phyloP scores from a whole-genome alignment of 108 stramenopile genomes.

The Parmales sp. region DNA sequence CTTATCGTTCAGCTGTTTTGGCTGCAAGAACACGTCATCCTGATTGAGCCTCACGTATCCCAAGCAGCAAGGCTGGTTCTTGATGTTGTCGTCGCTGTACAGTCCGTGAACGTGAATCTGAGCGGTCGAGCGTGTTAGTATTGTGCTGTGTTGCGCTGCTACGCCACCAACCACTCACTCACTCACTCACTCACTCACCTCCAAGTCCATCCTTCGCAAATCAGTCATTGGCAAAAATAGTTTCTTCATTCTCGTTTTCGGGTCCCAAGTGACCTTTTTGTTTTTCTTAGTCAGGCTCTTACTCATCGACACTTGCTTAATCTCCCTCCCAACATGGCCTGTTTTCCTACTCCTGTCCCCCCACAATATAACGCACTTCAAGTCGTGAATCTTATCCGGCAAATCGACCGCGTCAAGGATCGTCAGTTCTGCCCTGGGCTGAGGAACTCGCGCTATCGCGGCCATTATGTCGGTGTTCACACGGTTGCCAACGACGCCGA shows the following conservation, averaged over 20 bases:
- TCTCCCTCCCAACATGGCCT: neutral
- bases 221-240: neutral
- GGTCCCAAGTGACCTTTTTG: neutral
- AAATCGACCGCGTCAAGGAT: neutral
- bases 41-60: neutral
- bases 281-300: neutral
- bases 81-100: neutral
- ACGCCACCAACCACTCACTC: too few relatives aligned
- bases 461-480: neutral
- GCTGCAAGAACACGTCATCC: neutral
- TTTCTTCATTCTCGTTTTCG: neutral
- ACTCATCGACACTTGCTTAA: neutral
- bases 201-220: neutral
- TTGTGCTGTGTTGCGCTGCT: too few relatives aligned
- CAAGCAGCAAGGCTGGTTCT: neutral
- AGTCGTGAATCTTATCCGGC: neutral
- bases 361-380: neutral
- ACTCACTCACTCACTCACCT: too few relatives aligned
- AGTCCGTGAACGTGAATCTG: constrained; percentile 2
- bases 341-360: constrained; percentile 1
- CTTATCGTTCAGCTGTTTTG: neutral
- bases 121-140: too few relatives aligned
- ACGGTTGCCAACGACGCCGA: neutral
- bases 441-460: neutral
- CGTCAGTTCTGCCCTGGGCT: neutral